Evolutionary conservation across 345 rosid species (phyloP), one percentile per base, ranked within the genome.

Genomic region (Erodium maritimum): DNA sequence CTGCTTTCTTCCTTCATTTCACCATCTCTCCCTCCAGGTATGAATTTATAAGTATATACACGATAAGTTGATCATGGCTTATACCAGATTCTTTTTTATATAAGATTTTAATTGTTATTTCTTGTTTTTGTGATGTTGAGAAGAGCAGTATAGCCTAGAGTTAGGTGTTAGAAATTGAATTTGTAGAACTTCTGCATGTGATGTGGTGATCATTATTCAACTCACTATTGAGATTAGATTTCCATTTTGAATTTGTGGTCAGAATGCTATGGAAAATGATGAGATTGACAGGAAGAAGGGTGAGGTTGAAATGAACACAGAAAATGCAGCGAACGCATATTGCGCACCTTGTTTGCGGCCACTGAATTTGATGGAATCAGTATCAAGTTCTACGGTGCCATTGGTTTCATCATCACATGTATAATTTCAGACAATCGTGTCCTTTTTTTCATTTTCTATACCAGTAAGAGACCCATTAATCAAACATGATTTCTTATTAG

Each of bases 211-310:
- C 63, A n/a, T n/a, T n/a, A n/a, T n/a, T n/a, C n/a, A n/a, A n/a
- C n/a, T n/a, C n/a, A n/a, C n/a, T n/a, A n/a, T n/a, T n/a, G n/a
- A n/a, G n/a, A n/a, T n/a, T 23, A 17, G 21, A n/a, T 9, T 53
- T 9, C 22, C 2, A 19, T 17, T 60, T 22, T 24, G 25, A 59
- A 59, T 60, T 71, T 25, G 19, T 66, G 68, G 58, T 57, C 78
- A 91, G 96, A 82, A 75, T 37, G 95, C 87, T 4, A 76, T 76
- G 13, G 90, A 84, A 46, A 79, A 69, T 53, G 98, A 91, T 62
- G 98, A 86, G 68, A 46, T 61, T 10, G 96, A 91, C 61, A 63
- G 67, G 59, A 69, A 75, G 77, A 73, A 50, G 6, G 77, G 85
- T 6, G 67, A 69, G 66, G 56, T 81, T 67, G 87, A 77, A 70